A percentile compares a stretch with the other conserved stretches of the same genome.
Conservation (phyloP, 2,329 filamentous ascomycete species). For the Thielaviopsis musarum region DNA sequence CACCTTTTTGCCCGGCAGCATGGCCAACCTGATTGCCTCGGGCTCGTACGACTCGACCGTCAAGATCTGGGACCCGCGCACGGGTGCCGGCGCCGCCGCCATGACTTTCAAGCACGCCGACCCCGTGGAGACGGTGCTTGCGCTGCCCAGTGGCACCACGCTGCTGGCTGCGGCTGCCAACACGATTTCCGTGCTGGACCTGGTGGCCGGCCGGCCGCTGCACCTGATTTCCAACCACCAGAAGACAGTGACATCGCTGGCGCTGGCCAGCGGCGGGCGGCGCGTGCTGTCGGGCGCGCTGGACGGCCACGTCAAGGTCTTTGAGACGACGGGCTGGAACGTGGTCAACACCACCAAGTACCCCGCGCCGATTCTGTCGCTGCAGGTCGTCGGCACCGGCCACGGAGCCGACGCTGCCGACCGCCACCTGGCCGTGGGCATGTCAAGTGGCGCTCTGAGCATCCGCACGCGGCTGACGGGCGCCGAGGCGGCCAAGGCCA, state of each 20-base stretch:
- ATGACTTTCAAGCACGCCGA: slow-evolving; percentile 94
- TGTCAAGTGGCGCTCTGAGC: slow-evolving; percentile 84
- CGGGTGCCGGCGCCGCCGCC: slow-evolving; percentile 43
- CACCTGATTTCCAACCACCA: slow-evolving; percentile 87
- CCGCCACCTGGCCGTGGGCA: slow-evolving; percentile 84
- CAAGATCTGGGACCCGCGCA: slow-evolving; percentile 79
- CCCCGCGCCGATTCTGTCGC: slow-evolving; percentile 71
- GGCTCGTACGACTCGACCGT: slow-evolving; percentile 94
- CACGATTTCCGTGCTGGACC: slow-evolving; percentile 76
- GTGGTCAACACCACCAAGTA: slow-evolving; percentile 93
- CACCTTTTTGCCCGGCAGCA: slow-evolving; percentile 60
- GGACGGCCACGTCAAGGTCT: slow-evolving; percentile 94
- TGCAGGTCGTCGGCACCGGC: slow-evolving; percentile 47
- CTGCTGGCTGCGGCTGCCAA: slow-evolving; percentile 73
- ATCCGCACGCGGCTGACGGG: slow-evolving; percentile 79
- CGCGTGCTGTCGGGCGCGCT: slow-evolving; percentile 76
- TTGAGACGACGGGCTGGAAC: slow-evolving; percentile 88
- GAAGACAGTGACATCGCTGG: slow-evolving; percentile 85
- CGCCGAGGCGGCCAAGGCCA: slow-evolving; percentile 58
- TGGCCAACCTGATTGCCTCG: slow-evolving; percentile 64
- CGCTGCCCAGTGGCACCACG: slow-evolving; percentile 72
- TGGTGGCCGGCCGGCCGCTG: slow-evolving; percentile 77
- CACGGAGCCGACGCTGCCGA: slow-evolving; percentile 43
- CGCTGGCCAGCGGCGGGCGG: slow-evolving; percentile 61
- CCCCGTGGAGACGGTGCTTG: slow-evolving; percentile 74